Evolutionary conservation across 2,329 filamentous ascomycete species (phyloP).

Genomic region (Pseudogymnoascus pannorum): DNA sequence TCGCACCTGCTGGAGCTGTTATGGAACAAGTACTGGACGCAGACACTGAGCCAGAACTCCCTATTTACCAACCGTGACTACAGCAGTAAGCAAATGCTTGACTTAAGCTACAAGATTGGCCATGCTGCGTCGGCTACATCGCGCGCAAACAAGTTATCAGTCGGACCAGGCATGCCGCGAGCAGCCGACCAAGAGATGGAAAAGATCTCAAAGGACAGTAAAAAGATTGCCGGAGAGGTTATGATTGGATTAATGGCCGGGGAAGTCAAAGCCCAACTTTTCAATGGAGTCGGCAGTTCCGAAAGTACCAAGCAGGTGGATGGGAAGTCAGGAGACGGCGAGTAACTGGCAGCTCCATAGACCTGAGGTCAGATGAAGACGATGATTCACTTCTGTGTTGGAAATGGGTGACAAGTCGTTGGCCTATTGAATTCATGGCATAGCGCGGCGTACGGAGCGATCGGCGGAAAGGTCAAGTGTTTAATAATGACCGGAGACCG

Average conservation of each 20-base stretch:
- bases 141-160: slow-evolving; percentile 29
- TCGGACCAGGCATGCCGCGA: slow-evolving; percentile 15
- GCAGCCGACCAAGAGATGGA: slow-evolving; percentile 41
- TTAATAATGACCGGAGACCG: background rate
- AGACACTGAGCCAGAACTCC: slow-evolving; percentile 85
- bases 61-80: slow-evolving; percentile 90
- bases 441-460: slow-evolving; percentile 6
- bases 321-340: background rate
- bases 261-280: slow-evolving; percentile 44
- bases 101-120: slow-evolving; percentile 75
- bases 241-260: slow-evolving; percentile 33
- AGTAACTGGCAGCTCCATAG: background rate
- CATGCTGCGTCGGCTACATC: slow-evolving; percentile 46
- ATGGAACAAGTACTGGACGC: slow-evolving; percentile 99
- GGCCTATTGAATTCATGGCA: slow-evolving; percentile 4
- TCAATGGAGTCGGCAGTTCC: slow-evolving; percentile 28
- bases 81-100: slow-evolving; percentile 82
- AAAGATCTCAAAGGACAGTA: slow-evolving; percentile 48
- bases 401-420: background rate
- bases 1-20: slow-evolving; percentile 76
- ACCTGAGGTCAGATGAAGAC: background rate
- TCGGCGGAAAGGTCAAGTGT: background rate
- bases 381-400: background rate
- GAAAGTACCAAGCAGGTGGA: background rate
- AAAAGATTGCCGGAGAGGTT: slow-evolving; percentile 50